A percentile compares a stretch with the other conserved stretches of the same genome.
Conservation (phyloP, 805 yeast genomes). For the Schwanniomyces polymorphus region DNA sequence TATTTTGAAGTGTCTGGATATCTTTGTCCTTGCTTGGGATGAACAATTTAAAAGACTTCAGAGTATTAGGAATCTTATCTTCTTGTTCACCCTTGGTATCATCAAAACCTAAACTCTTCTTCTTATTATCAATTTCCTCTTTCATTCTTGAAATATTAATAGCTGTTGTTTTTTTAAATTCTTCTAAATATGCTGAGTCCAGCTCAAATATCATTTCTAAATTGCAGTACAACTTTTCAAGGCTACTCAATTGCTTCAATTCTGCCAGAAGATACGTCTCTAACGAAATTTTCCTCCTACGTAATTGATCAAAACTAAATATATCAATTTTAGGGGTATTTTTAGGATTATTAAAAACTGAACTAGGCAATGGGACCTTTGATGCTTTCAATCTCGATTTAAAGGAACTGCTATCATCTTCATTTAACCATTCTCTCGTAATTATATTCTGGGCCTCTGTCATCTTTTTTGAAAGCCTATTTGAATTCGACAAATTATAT, state of each 20-base stretch:
- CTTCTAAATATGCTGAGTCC: conserved; percentile 32
- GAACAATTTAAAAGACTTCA: conserved; percentile 4
- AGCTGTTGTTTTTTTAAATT: conserved; percentile 23
- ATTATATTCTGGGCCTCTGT: conserved; percentile 23
- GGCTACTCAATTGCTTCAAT: conserved; percentile 32
- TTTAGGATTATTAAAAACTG: conserved; percentile 13
- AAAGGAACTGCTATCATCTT: conserved; percentile 18
- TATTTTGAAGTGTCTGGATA: conserved; percentile 12
- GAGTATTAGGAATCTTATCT: background rate
- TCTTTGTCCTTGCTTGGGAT: conserved; percentile 19
- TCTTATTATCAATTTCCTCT: conserved; percentile 9
- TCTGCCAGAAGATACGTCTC: conserved; percentile 44
- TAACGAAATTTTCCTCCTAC: conserved; percentile 22
- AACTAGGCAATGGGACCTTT: conserved; percentile 29
- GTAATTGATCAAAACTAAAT: conserved; percentile 24
- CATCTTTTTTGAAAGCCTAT: conserved; percentile 12
- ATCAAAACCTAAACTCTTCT: conserved; percentile 4
- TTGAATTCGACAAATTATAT: conserved; percentile 7
- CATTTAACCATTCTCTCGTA: conserved; percentile 23
- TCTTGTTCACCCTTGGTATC: background rate
- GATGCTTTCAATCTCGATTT: conserved; percentile 22
- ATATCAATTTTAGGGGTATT: conserved; percentile 12
- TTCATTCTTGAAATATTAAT: conserved; percentile 13
- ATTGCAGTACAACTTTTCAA: conserved; percentile 24
- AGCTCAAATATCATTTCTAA: conserved; percentile 22